Evolutionary conservation across 441 rosid genomes (phyloP).

Genomic region (Daphne laureola): DNA sequence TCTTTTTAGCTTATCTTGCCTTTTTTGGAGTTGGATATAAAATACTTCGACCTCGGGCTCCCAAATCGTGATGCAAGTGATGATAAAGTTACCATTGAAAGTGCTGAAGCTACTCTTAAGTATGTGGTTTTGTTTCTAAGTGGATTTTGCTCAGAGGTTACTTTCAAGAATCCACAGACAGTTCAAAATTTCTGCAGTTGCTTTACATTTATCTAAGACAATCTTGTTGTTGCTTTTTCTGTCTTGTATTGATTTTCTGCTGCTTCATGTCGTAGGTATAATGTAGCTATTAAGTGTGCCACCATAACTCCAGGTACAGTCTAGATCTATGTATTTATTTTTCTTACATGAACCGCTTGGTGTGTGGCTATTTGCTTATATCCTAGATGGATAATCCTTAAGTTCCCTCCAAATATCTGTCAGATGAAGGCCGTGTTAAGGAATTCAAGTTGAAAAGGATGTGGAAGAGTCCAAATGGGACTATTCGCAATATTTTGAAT

Average conservation of each 20-base stretch:
- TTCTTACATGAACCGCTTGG: slow-evolving; percentile 1
- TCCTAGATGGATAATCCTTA: not conserved
- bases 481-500: slow-evolving; percentile 81
- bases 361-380: slow-evolving; percentile 2
- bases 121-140: slow-evolving; percentile 10
- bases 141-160: no score
- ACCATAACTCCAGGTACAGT: slow-evolving; percentile 78
- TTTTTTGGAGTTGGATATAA: slow-evolving; percentile 88
- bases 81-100: slow-evolving; percentile 83
- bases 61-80: slow-evolving; percentile 87
- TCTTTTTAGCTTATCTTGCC: slow-evolving; percentile 53
- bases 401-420: slow-evolving; percentile 8
- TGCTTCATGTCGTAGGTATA: slow-evolving; percentile 42
- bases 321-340: not conserved
- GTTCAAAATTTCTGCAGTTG: no score
- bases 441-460: slow-evolving; percentile 74
- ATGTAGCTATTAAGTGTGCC: slow-evolving; percentile 95
- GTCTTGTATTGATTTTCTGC: not conserved
- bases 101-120: slow-evolving; percentile 87
- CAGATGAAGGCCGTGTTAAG: slow-evolving; percentile 80
- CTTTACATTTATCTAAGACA: no score
- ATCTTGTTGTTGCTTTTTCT: slow-evolving; percentile 1
- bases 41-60: slow-evolving; percentile 93
- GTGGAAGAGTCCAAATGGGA: slow-evolving; percentile 98
- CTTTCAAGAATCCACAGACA: no score